phyloP scores from a whole-genome alignment of 805 yeast genomes.

The Saccharomycopsis sp. region DNA sequence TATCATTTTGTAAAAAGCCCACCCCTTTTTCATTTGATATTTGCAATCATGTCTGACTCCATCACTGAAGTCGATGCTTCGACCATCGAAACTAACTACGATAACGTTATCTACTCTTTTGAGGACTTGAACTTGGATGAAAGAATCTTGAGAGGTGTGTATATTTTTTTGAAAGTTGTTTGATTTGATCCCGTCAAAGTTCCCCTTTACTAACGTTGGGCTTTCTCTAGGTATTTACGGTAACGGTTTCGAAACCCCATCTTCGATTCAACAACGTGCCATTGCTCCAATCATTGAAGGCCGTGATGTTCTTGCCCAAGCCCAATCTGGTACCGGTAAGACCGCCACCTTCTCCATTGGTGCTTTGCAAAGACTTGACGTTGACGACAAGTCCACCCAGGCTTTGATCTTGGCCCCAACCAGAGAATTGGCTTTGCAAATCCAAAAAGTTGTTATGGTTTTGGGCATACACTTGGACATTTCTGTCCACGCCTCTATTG shows the following conservation, averaged over 20 bases:
- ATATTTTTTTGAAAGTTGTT: neutral
- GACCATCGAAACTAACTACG: slow-evolving; percentile 55
- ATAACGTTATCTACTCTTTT: slow-evolving; percentile 48
- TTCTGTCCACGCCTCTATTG: slow-evolving; percentile 85
- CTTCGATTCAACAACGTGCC: slow-evolving; percentile 97
- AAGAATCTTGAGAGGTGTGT: slow-evolving; percentile 36
- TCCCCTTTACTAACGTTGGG: neutral
- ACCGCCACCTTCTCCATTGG: slow-evolving; percentile 97
- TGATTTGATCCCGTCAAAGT: neutral
- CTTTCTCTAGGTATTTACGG: slow-evolving; percentile 48
- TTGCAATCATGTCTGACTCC: slow-evolving; percentile 54
- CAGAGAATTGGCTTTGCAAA: slow-evolving; percentile 91
- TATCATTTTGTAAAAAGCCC: too few relatives aligned
- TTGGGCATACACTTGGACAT: slow-evolving; percentile 84
- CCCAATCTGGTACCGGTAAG: slow-evolving; percentile 99
- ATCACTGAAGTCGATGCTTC: slow-evolving; percentile 73
- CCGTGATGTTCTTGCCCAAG: slow-evolving; percentile 95
- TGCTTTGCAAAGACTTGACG: slow-evolving; percentile 78
- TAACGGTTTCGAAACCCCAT: slow-evolving; percentile 92
- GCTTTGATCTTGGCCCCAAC: slow-evolving; percentile 92
- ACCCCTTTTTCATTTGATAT: too few relatives aligned
- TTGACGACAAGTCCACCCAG: slow-evolving; percentile 65
- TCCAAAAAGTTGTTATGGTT: slow-evolving; percentile 77
- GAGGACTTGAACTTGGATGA: slow-evolving; percentile 75
- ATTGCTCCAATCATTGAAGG: slow-evolving; percentile 91